phyloP scores from a whole-genome alignment of 495 filamentous ascomycete species.

The Tuber calosporum region DNA sequence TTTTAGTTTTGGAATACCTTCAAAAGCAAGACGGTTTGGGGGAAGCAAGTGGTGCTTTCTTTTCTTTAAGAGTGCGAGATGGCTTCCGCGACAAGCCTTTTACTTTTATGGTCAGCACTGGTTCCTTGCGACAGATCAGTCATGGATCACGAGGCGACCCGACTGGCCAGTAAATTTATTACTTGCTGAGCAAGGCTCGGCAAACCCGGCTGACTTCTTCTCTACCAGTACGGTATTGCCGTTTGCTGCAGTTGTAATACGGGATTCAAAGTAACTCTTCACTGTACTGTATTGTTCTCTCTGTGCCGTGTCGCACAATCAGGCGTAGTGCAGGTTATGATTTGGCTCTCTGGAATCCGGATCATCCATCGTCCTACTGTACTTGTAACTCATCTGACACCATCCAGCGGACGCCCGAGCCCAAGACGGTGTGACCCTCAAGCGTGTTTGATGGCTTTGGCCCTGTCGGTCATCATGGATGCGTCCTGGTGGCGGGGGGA shows the following conservation, averaged over 20 bases:
- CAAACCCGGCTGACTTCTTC: neutral
- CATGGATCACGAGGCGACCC: neutral
- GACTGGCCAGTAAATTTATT: neutral
- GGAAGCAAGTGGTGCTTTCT: neutral
- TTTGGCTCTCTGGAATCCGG: neutral
- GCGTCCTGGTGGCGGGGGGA: neutral
- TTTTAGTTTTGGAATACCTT: neutral
- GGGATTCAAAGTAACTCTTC: neutral
- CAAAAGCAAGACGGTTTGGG: neutral
- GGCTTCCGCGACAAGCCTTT: neutral
- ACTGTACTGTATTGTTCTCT: too few relatives aligned
- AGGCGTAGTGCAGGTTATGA: neutral
- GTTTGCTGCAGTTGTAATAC: neutral
- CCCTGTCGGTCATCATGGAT: neutral
- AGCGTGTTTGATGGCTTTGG: neutral
- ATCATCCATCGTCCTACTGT: neutral
- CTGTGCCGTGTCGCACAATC: neutral
- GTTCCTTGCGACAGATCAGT: neutral
- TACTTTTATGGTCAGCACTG: neutral
- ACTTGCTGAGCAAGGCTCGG: neutral
- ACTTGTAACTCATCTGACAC: neutral
- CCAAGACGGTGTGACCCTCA: neutral
- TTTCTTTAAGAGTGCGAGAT: neutral
- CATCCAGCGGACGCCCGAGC: neutral
- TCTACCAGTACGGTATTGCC: neutral